phyloP scores from a whole-genome alignment of 345 rosid species.

The Limnanthes douglasii region DNA sequence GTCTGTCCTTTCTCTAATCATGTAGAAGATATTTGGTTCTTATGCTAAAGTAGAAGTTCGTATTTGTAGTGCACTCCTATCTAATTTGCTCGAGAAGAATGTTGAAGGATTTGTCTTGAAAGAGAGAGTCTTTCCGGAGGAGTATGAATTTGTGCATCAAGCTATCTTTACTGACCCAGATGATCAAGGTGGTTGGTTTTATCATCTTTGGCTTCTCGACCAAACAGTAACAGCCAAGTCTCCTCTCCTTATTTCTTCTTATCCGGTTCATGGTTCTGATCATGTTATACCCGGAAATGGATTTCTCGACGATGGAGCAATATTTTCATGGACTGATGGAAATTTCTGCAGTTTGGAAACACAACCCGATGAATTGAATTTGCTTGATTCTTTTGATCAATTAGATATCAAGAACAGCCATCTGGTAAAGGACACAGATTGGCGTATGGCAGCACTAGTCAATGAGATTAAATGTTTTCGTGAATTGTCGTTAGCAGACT shows the following conservation, averaged over 20 bases:
- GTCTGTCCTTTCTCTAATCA: too few species aligned
- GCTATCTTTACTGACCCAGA: slow-evolving; percentile 81
- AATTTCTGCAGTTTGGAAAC: slow-evolving; percentile 21
- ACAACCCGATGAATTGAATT: slow-evolving; percentile 20
- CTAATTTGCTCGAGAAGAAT: slow-evolving; percentile 38
- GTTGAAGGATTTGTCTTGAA: slow-evolving; percentile 35
- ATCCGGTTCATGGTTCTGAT: slow-evolving; percentile 67
- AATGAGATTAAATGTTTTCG: slow-evolving; percentile 49
- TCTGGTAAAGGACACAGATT: slow-evolving; percentile 19
- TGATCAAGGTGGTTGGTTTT: slow-evolving; percentile 98
- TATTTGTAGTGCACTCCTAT: slow-evolving; percentile 68
- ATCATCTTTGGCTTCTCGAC: slow-evolving; percentile 93
- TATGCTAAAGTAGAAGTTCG: too few species aligned
- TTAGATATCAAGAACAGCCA: slow-evolving; percentile 13
- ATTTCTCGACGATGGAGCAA: slow-evolving; percentile 12
- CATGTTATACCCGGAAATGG: slow-evolving; percentile 21
- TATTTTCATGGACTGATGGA: slow-evolving; percentile 47
- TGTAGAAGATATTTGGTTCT: too few species aligned
- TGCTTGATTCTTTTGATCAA: slow-evolving; percentile 15
- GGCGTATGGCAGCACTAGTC: slow-evolving; percentile 38
- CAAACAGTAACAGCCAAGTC: slow-evolving; percentile 53
- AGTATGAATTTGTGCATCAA: slow-evolving; percentile 51
- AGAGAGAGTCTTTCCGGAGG: slow-evolving; percentile 40
- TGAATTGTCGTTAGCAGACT: slow-evolving; percentile 26
- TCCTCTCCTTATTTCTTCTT: slow-evolving; percentile 58